Conservation (phyloP, 176 grass and related monocot species). For the Aegilops tauschii region DNA sequence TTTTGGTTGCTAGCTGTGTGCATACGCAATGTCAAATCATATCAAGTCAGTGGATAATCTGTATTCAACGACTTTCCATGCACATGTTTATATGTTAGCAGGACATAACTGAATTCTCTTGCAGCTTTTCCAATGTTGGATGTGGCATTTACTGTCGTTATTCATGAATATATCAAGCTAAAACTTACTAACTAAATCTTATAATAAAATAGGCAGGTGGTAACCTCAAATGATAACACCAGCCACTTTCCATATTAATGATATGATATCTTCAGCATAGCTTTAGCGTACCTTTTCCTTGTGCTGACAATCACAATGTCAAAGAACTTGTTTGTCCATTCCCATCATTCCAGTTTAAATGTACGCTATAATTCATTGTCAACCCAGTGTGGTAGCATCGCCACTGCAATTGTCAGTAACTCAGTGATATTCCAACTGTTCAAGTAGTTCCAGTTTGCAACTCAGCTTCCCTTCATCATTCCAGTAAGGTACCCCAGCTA, state of each 20-base stretch:
- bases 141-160: slow-evolving; percentile 1
- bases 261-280: neutral
- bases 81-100: slow-evolving; percentile 15
- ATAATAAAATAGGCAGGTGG: neutral
- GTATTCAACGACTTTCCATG: neutral
- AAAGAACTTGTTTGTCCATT: neutral
- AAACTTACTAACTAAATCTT: neutral
- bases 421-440: neutral
- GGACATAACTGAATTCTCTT: neutral
- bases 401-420: neutral
- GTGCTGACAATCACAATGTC: neutral
- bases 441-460: neutral
- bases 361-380: neutral
- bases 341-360: neutral
- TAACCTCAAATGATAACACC: neutral
- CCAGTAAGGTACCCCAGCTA: neutral
- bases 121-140: neutral
- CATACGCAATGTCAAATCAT: neutral
- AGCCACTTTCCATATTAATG: neutral
- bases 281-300: neutral
- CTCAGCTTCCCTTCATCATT: neutral
- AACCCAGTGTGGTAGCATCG: neutral
- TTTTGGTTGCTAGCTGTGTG: slow-evolving; percentile 8
- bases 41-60: slow-evolving; percentile 7
- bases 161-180: neutral